A percentile compares a stretch with the other conserved stretches of the same genome.
phyloP scores from a whole-genome alignment of 108 stramenopile genomes.

The Conticribra weissflogii region DNA sequence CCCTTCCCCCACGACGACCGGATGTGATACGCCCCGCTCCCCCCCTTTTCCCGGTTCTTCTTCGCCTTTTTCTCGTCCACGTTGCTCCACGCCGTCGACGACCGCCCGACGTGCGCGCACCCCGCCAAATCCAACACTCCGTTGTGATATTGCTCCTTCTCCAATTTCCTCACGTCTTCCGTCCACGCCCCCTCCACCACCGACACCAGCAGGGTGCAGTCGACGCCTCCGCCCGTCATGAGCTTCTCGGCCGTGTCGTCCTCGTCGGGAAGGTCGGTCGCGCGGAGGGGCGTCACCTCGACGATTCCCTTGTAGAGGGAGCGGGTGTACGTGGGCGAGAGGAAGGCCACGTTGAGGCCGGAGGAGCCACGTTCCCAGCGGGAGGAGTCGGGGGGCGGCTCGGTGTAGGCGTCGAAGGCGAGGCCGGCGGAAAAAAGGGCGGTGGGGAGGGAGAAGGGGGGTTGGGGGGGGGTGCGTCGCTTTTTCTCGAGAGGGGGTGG shows the following conservation, averaged over 20 bases:
- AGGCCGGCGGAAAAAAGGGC: slow-evolving; percentile 81
- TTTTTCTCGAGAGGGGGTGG: too few relatives aligned
- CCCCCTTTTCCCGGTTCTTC: slow-evolving; percentile 45
- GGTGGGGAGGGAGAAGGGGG: slow-evolving; percentile 51
- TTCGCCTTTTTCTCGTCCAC: slow-evolving; percentile 63
- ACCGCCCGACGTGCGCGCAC: slow-evolving; percentile 77
- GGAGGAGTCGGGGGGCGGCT: slow-evolving; percentile 70
- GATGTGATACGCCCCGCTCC: slow-evolving; percentile 74
- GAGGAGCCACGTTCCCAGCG: slow-evolving; percentile 81
- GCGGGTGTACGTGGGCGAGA: slow-evolving; percentile 64
- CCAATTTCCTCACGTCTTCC: slow-evolving; percentile 71
- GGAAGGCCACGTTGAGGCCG: slow-evolving; percentile 80
- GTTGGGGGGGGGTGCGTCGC: slow-evolving; percentile 17
- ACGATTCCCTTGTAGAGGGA: slow-evolving; percentile 73
- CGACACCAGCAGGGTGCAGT: slow-evolving; percentile 64
- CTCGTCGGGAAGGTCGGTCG: slow-evolving; percentile 71
- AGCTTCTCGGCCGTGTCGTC: slow-evolving; percentile 66
- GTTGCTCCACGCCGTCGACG: slow-evolving; percentile 79
- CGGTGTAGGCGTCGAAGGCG: slow-evolving; percentile 84
- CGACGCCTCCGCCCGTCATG: slow-evolving; percentile 72
- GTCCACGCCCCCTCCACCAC: slow-evolving; percentile 78
- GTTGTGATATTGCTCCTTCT: slow-evolving; percentile 76
- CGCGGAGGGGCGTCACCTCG: slow-evolving; percentile 63
- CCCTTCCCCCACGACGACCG: slow-evolving; percentile 65
- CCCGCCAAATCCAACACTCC: slow-evolving; percentile 75